Evolutionary conservation across 805 yeast genomes (phyloP), one percentile per base, ranked within the genome.

Genomic region (Saccharomyces mikatae): DNA sequence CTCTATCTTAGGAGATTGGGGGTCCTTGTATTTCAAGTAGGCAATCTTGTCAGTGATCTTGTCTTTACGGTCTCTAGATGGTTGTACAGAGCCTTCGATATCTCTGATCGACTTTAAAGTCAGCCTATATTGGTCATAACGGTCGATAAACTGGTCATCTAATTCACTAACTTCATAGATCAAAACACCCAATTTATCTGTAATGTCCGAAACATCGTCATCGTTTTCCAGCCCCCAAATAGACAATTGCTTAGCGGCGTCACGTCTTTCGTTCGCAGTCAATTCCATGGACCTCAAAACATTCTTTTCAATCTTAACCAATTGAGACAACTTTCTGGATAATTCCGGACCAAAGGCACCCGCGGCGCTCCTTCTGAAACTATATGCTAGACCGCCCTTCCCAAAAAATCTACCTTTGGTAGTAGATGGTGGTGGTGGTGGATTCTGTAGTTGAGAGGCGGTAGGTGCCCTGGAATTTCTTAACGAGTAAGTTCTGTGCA

Each of bases 401-500:
- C 98, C 98, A 68, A 94, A 92, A 77, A 91, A 92, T 68, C 84
- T 84, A 65, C 84, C 81, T 57, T 79, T 66, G 77, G 89, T 89
- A 67, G 97, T 87, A 53, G 96, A 77, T 31, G 97, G 84, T 46
- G 96, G 85, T 61, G 97, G 98, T 49, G 98, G 98, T 32, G 98
- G 97, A 51, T 87, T 80, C 71, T 86, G 91, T 74, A 92, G 75
- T 76, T 92, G 97, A 62, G 96, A 82, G 57, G 98, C 98, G 55
- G 99, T 91, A 58, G 99, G 99, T 44, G 97, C 98, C 75, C 96
- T 87, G 54, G 86, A 73, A 65, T 90, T 84, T 82, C 99, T 90
- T 75, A 92, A 80, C 36, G 99, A 92, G 76, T 94, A 94, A 51
- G 99, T 92, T 85, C 97, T 87, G 81, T 92, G 97, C 99, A 94